Evolutionary conservation across 495 filamentous ascomycete genomes (phyloP).

Genomic region (Xylaria flabelliformis): DNA sequence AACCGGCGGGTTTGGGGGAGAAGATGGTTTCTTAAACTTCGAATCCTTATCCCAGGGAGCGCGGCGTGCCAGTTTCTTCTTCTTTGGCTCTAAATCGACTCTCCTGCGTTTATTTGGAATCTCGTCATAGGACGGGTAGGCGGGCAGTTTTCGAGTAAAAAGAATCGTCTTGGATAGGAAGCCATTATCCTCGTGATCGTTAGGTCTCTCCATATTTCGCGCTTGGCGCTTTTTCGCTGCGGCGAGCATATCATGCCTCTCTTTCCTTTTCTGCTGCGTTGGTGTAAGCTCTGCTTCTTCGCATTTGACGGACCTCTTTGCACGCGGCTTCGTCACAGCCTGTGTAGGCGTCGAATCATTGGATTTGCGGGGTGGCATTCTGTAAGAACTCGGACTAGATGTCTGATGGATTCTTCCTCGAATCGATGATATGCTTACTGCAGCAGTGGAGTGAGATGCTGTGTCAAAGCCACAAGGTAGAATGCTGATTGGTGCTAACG

Average conservation of each 20-base stretch:
- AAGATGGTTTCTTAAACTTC: conserved; percentile 22
- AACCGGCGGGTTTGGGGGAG: background rate
- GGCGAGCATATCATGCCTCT: background rate
- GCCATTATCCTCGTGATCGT: background rate
- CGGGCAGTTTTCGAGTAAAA: background rate
- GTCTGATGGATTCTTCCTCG: background rate
- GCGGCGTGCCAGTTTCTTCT: conserved; percentile 2
- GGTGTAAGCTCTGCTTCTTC: conserved; percentile 12
- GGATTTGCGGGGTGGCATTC: background rate
- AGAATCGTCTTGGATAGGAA: background rate
- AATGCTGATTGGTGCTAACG: background rate
- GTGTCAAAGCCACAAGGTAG: background rate
- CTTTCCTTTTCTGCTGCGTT: background rate
- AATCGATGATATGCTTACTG: background rate
- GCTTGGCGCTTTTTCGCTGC: background rate
- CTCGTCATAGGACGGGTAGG: conserved; percentile 17
- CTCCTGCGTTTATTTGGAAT: background rate
- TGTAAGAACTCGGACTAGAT: background rate
- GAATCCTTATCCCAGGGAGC: conserved; percentile 24
- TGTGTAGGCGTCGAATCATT: background rate
- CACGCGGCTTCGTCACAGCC: background rate
- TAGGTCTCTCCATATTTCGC: background rate
- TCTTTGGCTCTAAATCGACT: background rate
- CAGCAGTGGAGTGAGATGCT: background rate
- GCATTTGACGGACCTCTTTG: background rate